phyloP scores from a whole-genome alignment of 2,329 filamentous ascomycete species.

The Alternaria brassicicola region DNA sequence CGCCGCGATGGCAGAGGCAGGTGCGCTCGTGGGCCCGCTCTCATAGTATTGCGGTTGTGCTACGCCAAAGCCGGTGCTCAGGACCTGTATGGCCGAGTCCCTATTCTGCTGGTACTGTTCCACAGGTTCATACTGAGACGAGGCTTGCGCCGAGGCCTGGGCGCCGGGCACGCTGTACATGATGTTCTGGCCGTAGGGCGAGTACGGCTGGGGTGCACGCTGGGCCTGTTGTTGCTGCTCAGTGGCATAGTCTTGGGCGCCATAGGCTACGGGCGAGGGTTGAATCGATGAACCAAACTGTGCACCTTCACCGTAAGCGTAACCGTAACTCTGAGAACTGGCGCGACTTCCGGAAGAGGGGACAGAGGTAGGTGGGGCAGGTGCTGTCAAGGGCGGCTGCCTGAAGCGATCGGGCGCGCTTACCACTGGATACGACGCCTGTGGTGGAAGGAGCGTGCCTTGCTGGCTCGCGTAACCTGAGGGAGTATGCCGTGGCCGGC shows the following conservation, averaged over 20 bases:
- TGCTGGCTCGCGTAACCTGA: constrained; percentile 64
- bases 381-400: constrained; percentile 53
- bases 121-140: constrained; percentile 73
- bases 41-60: constrained; percentile 73
- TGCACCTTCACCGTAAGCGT: constrained; percentile 61
- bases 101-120: constrained; percentile 75
- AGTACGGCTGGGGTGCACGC: constrained; percentile 58
- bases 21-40: constrained; percentile 62
- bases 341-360: constrained; percentile 48
- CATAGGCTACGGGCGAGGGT: constrained; percentile 64
- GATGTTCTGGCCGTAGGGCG: constrained; percentile 67
- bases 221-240: constrained; percentile 61
- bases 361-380: constrained; percentile 51
- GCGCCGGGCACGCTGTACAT: constrained; percentile 73
- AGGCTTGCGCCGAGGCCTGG: constrained; percentile 53
- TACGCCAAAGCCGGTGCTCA: constrained; percentile 70
- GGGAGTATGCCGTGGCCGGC: constrained; percentile 74
- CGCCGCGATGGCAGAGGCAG: constrained; percentile 63
- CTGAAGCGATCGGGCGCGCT: constrained; percentile 57
- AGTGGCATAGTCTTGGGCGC: constrained; percentile 66
- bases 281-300: constrained; percentile 62
- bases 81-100: constrained; percentile 74
- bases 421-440: constrained; percentile 52
- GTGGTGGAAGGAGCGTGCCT: constrained; percentile 54
- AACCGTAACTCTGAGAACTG: constrained; percentile 54